A percentile compares a stretch with the other conserved stretches of the same genome.
phyloP scores from a whole-genome alignment of 2,329 filamentous ascomycete genomes.

The Hortaea sp. region DNA sequence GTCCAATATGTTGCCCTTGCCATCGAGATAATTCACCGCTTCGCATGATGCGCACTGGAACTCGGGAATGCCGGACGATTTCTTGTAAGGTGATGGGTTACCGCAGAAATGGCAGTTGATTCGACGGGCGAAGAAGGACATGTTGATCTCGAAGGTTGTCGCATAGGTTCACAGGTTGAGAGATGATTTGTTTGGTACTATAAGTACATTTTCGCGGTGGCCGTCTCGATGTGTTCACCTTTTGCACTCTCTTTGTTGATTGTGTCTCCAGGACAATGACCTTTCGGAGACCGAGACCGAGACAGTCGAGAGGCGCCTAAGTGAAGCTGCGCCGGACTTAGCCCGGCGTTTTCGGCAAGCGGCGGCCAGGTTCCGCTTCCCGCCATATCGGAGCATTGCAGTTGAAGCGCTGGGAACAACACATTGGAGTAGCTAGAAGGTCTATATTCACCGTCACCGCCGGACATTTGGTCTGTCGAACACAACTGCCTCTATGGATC shows the following conservation, averaged over 20 bases:
- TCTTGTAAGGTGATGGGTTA: slow-evolving; percentile 50
- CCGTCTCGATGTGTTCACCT: background rate
- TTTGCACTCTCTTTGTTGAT: background rate
- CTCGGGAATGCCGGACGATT: slow-evolving; percentile 48
- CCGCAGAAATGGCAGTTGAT: slow-evolving; percentile 73
- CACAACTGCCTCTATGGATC: no score
- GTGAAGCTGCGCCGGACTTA: background rate
- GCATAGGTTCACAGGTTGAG: slow-evolving; percentile 17
- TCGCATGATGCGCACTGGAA: slow-evolving; percentile 74
- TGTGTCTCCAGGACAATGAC: background rate
- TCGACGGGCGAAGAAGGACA: slow-evolving; percentile 13
- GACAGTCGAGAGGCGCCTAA: background rate
- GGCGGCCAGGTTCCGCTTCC: no score
- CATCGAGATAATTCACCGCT: slow-evolving; percentile 79
- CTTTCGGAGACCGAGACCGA: no score
- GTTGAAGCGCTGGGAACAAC: no score
- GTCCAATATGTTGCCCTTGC: slow-evolving; percentile 85
- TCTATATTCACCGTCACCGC: no score
- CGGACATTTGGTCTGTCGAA: no score
- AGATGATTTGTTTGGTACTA: background rate
- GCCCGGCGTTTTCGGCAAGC: background rate
- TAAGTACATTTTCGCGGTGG: background rate
- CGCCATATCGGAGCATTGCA: no score
- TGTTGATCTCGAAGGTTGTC: no score
- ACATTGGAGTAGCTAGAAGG: no score